Base-by-base conservation (phyloP, 2,329 filamentous ascomycete genomes). In the Diaporthe nobilis region DNA sequence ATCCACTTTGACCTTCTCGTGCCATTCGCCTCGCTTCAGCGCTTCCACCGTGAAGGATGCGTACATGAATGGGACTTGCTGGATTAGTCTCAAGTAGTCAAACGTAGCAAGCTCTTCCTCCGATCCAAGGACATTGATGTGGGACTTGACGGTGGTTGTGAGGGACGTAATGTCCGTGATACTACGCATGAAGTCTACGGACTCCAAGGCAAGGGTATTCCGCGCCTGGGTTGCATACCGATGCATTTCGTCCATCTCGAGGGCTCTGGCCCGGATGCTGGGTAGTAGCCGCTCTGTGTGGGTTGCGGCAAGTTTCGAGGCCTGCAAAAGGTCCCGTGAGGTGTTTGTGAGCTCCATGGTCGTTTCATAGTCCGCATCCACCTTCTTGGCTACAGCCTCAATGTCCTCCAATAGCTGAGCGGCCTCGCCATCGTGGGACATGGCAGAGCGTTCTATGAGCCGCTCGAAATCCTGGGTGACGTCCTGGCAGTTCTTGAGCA, bases 11-110 rank as follows among this genome's bases (percentile, higher is more conserved):
- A 98, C 93, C 84, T 98, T 98, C 71, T 98, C 95, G 17, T 91
- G 92, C 96, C 97, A 99, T 84, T 98, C 96, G 47, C 92, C 92
- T 31, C 97, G 92, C 75, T 94, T 91, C 55, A 98, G 91, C 22
- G 95, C 94, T 84, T 99, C 97, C 4, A 95, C 91, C 28, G 98
- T 87, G 75, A 98, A 94, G 3, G 95, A 96, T 0, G 96, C 96
- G 82, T 98, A 99, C 80, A 98, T 92, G 74, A 94, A 93, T 0
- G 97, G 97, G 42, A 98, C 89, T 77, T 96, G 92, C 58, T 96
- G 93, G 49, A 98, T 93, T 31, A 95, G 88, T 25, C 93, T 92
- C 31, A 99, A 88, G 55, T 94, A 90, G 77, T 98, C 93, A 82
- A 98, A 96, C 0, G 94, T 93, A 44, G 94, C 92, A 81, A 94